These are phyloP conservation scores for Beverwykella pulmonaria DNA, from an alignment of 495 filamentous ascomycete species.

Conservation along the genomic window DNA sequence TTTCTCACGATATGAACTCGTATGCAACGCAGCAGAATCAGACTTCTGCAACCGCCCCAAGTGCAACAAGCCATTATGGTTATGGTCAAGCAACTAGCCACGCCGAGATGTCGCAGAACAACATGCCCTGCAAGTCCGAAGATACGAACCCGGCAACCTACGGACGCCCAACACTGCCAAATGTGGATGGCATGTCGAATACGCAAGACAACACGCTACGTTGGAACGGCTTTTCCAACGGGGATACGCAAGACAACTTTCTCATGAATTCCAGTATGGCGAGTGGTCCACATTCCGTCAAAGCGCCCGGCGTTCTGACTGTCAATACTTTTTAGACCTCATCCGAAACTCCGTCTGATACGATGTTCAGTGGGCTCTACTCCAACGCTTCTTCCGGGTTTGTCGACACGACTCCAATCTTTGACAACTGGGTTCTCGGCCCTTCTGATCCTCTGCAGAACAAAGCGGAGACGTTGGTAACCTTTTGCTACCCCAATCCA, in stretches of 20 bases:
- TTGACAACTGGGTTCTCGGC: constrained; percentile 44
- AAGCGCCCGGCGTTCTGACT: constrained; percentile 32
- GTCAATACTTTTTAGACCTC: constrained; percentile 34
- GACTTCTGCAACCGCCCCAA: constrained; percentile 1
- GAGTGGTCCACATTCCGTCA: constrained; percentile 35
- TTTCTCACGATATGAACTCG: constrained; percentile 24
- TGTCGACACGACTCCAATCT: constrained; percentile 29
- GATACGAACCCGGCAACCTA: constrained; percentile 18
- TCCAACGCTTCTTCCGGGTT: constrained; percentile 39
- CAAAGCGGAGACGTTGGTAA: constrained; percentile 43
- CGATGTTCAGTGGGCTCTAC: constrained; percentile 40
- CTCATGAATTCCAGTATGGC: constrained; percentile 37
- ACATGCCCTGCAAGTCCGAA: constrained; percentile 32
- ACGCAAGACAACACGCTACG: constrained; percentile 22
- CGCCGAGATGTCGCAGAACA: constrained; percentile 27
- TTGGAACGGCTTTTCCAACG: constrained; percentile 26
- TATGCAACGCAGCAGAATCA: constrained; percentile 27
- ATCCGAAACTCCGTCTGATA: constrained; percentile 42
- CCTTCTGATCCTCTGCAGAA: constrained; percentile 42
- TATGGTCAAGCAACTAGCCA: constrained; percentile 19
- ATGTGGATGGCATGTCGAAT: constrained; percentile 28
- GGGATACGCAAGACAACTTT: constrained; percentile 27
- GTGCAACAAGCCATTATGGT: constrained; percentile 18
- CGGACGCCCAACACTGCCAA: constrained; percentile 33
- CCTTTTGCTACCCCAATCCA: constrained; percentile 58